Evolutionary conservation across 441 rosid species (phyloP).

Genomic region (Breynia disticha): DNA sequence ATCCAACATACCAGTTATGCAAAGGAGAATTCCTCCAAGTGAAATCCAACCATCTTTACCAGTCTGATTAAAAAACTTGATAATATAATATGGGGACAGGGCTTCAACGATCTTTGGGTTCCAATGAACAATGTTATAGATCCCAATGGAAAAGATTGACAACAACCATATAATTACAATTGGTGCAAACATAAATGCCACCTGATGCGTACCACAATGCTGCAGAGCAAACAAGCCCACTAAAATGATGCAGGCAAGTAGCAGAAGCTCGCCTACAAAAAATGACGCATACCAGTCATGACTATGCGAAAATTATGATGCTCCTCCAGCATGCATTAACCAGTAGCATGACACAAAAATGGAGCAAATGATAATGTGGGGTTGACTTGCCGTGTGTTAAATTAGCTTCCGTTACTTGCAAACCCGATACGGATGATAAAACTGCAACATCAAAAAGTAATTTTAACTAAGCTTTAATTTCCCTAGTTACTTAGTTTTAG

Average conservation of each 20-base stretch:
- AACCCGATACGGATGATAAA: too few relatives aligned
- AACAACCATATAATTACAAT: conserved; percentile 77
- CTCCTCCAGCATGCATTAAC: too few relatives aligned
- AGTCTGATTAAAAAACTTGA: conserved; percentile 73
- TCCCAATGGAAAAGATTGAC: conserved; percentile 74
- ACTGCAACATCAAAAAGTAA: too few relatives aligned
- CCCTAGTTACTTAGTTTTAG: too few relatives aligned
- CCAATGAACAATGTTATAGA: conserved; percentile 77
- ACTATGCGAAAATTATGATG: not conserved
- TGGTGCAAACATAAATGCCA: conserved; percentile 88
- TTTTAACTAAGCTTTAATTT: too few relatives aligned
- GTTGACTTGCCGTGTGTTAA: too few relatives aligned
- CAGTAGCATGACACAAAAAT: too few relatives aligned
- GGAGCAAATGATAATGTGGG: too few relatives aligned
- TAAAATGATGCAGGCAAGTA: conserved; percentile 70
- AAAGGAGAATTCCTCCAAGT: conserved; percentile 82
- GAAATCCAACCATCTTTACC: conserved; percentile 92
- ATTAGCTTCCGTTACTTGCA: too few relatives aligned
- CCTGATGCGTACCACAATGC: conserved; percentile 89
- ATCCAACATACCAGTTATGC: conserved; percentile 58
- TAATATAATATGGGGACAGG: conserved; percentile 87
- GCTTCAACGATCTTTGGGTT: conserved; percentile 87
- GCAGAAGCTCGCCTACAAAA: conserved; percentile 75
- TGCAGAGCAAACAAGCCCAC: conserved; percentile 85
- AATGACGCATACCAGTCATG: too few relatives aligned